Percentiles rank a stretch among this genome's conserved stretches.
Conservation (phyloP, 1,284 basidiomycete species). For the Anthracocystis panici-leucophaei region DNA sequence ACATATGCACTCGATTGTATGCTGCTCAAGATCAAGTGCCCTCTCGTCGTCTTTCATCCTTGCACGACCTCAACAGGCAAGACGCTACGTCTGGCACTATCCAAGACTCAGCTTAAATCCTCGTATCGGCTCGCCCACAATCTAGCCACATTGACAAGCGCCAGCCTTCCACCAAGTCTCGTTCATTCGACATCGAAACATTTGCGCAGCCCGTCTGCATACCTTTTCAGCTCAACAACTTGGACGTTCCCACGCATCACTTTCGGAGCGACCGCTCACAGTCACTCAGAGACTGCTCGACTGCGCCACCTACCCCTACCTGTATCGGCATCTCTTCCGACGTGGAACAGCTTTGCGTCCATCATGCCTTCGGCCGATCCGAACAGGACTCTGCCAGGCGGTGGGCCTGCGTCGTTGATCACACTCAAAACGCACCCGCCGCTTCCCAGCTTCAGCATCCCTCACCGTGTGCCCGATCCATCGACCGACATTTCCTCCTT, state of each 20-base stretch:
- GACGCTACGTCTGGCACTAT: too few relatives aligned
- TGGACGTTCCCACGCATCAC: background rate
- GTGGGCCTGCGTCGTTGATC: conserved; percentile 52
- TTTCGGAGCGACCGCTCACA: background rate
- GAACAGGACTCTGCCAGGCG: conserved; percentile 30
- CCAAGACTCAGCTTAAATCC: background rate
- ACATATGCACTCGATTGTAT: background rate
- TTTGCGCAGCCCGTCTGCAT: background rate
- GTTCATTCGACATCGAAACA: background rate
- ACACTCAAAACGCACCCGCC: conserved; percentile 57
- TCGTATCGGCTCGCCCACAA: background rate
- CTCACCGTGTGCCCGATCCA: conserved; percentile 62
- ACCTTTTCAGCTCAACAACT: too few relatives aligned
- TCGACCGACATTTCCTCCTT: conserved; percentile 56
- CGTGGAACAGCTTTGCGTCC: background rate
- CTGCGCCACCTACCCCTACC: background rate
- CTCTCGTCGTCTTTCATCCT: conserved; percentile 1
- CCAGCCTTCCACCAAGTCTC: background rate
- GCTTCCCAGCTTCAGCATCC: conserved; percentile 61
- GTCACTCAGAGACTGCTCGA: background rate
- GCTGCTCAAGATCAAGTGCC: background rate
- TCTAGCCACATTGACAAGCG: background rate
- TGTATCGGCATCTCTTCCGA: conserved; percentile 9
- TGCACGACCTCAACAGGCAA: background rate
- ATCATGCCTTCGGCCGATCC: conserved; percentile 39